Evolutionary conservation across 306 rosid genomes (phyloP).

Genomic region (Dicorynia guianensis): DNA sequence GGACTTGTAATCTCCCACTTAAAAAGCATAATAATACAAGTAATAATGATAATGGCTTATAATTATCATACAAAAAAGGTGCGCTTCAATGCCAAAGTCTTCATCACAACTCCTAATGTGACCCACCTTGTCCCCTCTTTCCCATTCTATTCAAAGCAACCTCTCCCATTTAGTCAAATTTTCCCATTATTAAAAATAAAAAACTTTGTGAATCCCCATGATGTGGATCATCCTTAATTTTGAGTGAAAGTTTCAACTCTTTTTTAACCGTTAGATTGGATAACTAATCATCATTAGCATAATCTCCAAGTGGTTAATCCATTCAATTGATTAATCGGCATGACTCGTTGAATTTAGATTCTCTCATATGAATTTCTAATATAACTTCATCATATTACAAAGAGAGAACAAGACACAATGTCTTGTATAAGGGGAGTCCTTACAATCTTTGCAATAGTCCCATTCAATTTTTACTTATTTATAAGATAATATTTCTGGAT

Average conservation of each 20-base stretch:
- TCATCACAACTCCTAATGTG: slow-evolving; percentile 55
- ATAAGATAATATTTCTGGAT: too few relatives aligned
- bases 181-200: slow-evolving; percentile 41
- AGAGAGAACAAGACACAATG: too few relatives aligned
- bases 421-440: too few relatives aligned
- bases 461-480: too few relatives aligned
- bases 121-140: slow-evolving; percentile 64
- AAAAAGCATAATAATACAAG: slow-evolving; percentile 32
- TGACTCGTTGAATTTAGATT: too few relatives aligned
- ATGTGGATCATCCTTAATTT: slow-evolving; percentile 48
- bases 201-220: slow-evolving; percentile 41
- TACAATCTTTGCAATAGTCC: too few relatives aligned
- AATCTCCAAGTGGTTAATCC: too few relatives aligned
- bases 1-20: slow-evolving; percentile 55
- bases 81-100: slow-evolving; percentile 46
- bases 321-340: too few relatives aligned
- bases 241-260: slow-evolving; percentile 44
- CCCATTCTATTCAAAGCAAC: slow-evolving; percentile 48
- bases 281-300: slow-evolving; percentile 34
- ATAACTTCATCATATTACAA: too few relatives aligned
- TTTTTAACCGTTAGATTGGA: slow-evolving; percentile 58
- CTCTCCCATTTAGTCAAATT: slow-evolving; percentile 53
- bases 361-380: too few relatives aligned
- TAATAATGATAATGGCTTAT: neutral
- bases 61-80: neutral